Evolutionary conservation across 2,329 filamentous ascomycete species (phyloP), one percentile per base, ranked within the genome.

Genomic region (Aspergillus piperis): DNA sequence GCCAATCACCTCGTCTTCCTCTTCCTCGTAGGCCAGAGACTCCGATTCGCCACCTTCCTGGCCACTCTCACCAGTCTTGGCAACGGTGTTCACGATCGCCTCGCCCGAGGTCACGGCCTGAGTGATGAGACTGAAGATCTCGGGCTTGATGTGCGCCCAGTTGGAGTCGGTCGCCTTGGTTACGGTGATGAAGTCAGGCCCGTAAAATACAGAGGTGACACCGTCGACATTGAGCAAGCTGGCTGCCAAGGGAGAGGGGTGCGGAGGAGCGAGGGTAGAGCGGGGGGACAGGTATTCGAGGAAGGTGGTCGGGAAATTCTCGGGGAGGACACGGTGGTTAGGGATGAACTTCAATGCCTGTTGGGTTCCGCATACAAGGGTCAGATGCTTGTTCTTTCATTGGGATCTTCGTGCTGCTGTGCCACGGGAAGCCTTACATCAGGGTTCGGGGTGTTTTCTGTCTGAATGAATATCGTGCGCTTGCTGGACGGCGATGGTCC

Each of bases 401-500:
- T 36, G 25, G 32, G 27, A 19, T 38, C 19, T 15, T 23, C 39
- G 8, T 15, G 10, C 25, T 27, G 41, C 19, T 4, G 41, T 5
- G 41, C 13, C 13, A 36, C 23, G 25, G 17, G 54, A 19, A 44
- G 52, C 11, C 30, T 69, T 73, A 86, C 93, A 80, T 98, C 92
- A n/a, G 88, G 83, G 78, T 99, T 99, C 25, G 95, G 95, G 1
- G 95, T 99, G 66, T 85, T 86, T 74, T 98, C 94, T 5, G 94
- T 98, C 80, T 99, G 95, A 73, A 99, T 99, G 82, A 98, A 99
- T 77, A 99, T 96, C 23, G 88, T 92, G 65, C 94, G 88, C 61
- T 75, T 78, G 59, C 77, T 76, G 23, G 71, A 73, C 23, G 76
- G 71, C n/a, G 72, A 74, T 21, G 76, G 68, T 2, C 74, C 71